phyloP scores from a whole-genome alignment of 2,329 filamentous ascomycete species.

The Paraconiothyrium sp. region DNA sequence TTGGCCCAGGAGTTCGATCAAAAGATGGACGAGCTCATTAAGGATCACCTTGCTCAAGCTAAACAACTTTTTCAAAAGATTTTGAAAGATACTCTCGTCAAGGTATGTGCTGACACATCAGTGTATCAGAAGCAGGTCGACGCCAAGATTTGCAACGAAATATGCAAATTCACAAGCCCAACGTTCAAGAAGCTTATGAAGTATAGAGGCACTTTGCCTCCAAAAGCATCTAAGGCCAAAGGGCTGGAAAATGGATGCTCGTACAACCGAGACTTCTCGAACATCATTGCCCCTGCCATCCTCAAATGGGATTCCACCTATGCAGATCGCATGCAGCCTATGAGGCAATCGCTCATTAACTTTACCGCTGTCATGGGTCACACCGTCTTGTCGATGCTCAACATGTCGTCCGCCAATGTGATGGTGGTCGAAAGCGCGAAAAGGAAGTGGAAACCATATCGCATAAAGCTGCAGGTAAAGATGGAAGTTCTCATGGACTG shows the following conservation, averaged over 20 bases:
- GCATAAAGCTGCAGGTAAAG: conserved; percentile 16
- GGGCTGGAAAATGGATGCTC: conserved; percentile 28
- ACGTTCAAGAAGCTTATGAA: conserved; percentile 31
- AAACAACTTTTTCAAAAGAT: conserved; percentile 2
- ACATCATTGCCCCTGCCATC: conserved; percentile 23
- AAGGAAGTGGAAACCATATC: conserved; percentile 20
- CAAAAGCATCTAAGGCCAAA: conserved; percentile 27
- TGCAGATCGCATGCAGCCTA: neutral
- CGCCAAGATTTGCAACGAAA: conserved; percentile 10
- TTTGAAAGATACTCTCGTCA: neutral
- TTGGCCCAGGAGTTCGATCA: conserved; percentile 14
- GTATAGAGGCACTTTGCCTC: conserved; percentile 20
- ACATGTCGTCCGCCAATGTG: conserved; percentile 25
- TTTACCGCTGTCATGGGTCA: neutral
- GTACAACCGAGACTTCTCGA: conserved; percentile 31
- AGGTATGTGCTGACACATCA: neutral
- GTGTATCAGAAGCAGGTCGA: conserved; percentile 13
- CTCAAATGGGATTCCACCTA: conserved; percentile 23
- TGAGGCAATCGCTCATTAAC: neutral
- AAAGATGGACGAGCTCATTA: neutral
- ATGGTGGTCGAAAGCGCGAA: conserved; percentile 29
- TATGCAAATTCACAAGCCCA: conserved; percentile 17
- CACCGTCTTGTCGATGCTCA: conserved; percentile 13
- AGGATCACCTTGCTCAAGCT: neutral
- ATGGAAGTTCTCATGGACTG: conserved; percentile 15